Evolutionary conservation across 108 stramenopile genomes (phyloP), one percentile per base, ranked within the genome.

Genomic region (Conticribra weissflogii): DNA sequence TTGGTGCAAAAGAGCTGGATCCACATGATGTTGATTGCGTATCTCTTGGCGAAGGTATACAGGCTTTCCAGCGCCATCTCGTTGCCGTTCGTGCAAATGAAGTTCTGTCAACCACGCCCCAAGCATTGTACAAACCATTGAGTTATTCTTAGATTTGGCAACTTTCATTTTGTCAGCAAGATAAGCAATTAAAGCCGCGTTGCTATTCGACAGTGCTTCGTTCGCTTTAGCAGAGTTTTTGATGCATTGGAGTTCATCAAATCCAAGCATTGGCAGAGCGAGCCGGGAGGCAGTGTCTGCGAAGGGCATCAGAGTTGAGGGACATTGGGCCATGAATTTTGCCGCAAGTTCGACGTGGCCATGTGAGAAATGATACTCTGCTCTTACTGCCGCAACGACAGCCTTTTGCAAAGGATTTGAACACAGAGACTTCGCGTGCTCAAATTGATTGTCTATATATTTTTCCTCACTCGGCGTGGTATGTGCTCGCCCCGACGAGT

Each of bases 51-150:
- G 50, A 14, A 49, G 49, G 36, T 57, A 56, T 5, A 21, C 41
- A 49, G 32, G 25, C 25, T 71, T 71, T 17, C 55, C 21, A 9
- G 50, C 46, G 12, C 63, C 63, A 44, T 73, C 72, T 22, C 64
- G 31, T 34, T 81, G 76, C 14, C 76, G 52, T 54, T 94, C 90
- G 48, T 91, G 86, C 45, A 94, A 57, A 59, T 89, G 83, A 17
- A 94, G 66, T 74, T 92, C 91, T 9, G 90, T 82, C 50, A 95
- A 66, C 94, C 94, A 95, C 5, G 91, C 81, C 21, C 89, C 94
- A 55, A 95, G 83, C 88, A 95, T 95, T 55, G 90, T 91, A 54
- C 81, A 88, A 0, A 84, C 80, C 68, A 89, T 76, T 19, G 72
- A 74, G 68, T 93, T 87, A 54, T 87, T 70, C 36, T 86, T 88